phyloP scores from a whole-genome alignment of 2,329 filamentous ascomycete genomes.

The Neonectria coccinea region DNA sequence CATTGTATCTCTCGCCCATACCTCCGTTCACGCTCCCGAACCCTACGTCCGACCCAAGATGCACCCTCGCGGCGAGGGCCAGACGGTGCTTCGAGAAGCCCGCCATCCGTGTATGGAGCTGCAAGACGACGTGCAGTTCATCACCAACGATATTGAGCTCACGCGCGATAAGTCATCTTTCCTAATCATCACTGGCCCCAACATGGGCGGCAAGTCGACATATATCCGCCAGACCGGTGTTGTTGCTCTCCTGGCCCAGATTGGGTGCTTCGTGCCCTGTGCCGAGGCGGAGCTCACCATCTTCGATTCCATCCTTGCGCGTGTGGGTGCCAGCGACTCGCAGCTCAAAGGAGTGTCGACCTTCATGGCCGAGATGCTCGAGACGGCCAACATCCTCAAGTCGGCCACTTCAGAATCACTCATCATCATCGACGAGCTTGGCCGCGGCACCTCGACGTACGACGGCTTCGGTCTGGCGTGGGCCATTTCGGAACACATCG shows the following conservation, averaged over 20 bases:
- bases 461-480: constrained; percentile 99
- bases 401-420: constrained; percentile 94
- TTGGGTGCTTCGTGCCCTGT: constrained; percentile 96
- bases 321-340: constrained; percentile 94
- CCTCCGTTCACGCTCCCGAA: constrained; percentile 90
- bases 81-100: constrained; percentile 90
- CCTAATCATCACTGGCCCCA: constrained; percentile 95
- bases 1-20: constrained; percentile 92
- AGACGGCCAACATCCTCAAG: constrained; percentile 98
- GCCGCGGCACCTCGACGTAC: constrained; percentile 96
- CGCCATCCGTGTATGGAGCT: constrained; percentile 98
- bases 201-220: constrained; percentile 99
- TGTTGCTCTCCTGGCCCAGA: constrained; percentile 96
- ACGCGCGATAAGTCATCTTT: constrained; percentile 85
- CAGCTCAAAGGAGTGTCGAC: constrained; percentile 98
- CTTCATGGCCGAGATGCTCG: constrained; percentile 99
- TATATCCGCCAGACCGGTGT: constrained; percentile 98
- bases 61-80: constrained; percentile 86
- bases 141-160: constrained; percentile 94
- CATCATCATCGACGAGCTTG: constrained; percentile 98
- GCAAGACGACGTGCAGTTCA: constrained; percentile 98
- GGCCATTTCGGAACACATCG: constrained; percentile 98
- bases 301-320: constrained; percentile 95
- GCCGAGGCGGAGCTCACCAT: constrained; percentile 91
- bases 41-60: constrained; percentile 93